A percentile compares a stretch with the other conserved stretches of the same genome.
phyloP scores from a whole-genome alignment of 1,284 basidiomycete genomes.

The Ustilago vetiveriae region DNA sequence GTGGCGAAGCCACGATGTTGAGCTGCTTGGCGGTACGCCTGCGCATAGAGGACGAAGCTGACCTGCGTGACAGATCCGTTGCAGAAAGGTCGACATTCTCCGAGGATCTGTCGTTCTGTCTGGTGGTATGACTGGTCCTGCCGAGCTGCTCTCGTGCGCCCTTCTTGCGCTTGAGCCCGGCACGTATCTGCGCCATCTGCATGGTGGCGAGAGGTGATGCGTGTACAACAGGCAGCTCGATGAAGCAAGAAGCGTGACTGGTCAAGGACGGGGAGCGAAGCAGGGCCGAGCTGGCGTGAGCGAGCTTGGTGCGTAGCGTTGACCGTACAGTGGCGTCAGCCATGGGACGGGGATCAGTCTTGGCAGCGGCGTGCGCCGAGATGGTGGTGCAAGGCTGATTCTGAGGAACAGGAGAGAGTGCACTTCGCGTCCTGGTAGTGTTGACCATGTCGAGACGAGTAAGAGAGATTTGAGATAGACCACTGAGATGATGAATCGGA shows the following conservation, averaged over 20 bases:
- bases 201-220: constrained; percentile 14
- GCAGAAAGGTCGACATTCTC: background rate
- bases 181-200: constrained; percentile 23
- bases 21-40: constrained; percentile 12
- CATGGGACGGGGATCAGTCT: background rate
- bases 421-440: constrained; percentile 22
- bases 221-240: constrained; percentile 23
- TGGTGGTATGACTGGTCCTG: background rate
- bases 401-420: constrained; percentile 33
- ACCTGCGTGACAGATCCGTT: background rate
- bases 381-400: constrained; percentile 7
- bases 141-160: constrained; percentile 19
- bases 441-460: constrained; percentile 23
- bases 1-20: constrained; percentile 27
- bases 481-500: background rate
- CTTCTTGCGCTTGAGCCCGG: constrained; percentile 47
- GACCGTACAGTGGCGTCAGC: constrained; percentile 7
- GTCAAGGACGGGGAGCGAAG: constrained; percentile 16
- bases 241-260: constrained; percentile 13
- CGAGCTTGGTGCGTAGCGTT: constrained; percentile 10
- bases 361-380: background rate
- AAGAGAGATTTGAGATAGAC: background rate
- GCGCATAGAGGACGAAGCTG: background rate
- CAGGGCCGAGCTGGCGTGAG: constrained; percentile 18
- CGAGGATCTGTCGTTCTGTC: background rate